Percentiles rank a stretch among this genome's conserved stretches.
phyloP scores from a whole-genome alignment of 2,329 filamentous ascomycete species.

The Aschersonia sp. region DNA sequence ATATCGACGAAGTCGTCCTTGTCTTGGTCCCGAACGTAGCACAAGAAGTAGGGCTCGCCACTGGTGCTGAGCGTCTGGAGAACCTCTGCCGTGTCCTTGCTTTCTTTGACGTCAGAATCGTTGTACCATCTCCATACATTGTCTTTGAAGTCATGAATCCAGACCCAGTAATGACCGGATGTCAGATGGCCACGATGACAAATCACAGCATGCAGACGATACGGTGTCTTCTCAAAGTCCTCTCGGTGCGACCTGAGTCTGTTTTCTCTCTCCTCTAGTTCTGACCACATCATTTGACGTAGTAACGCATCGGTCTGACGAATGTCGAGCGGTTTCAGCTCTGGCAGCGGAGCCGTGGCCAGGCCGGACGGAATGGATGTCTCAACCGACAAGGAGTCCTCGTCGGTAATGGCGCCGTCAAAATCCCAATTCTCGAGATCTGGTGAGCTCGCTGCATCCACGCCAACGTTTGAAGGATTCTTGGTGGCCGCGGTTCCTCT shows the following conservation, averaged over 20 bases:
- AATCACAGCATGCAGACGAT: constrained; percentile 82
- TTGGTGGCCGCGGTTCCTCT: constrained; percentile 3
- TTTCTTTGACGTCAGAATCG: constrained; percentile 64
- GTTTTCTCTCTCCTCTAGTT: constrained; percentile 18
- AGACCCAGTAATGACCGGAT: constrained; percentile 92
- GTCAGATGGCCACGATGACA: constrained; percentile 66
- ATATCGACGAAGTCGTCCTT: constrained; percentile 39
- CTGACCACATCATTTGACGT: constrained; percentile 29
- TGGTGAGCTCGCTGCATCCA: too few relatives aligned
- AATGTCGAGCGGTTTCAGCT: constrained; percentile 6
- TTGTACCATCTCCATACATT: constrained; percentile 90
- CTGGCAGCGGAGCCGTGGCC: background rate
- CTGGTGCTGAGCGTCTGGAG: constrained; percentile 50
- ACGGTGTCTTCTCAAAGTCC: constrained; percentile 51
- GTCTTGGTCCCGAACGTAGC: constrained; percentile 60
- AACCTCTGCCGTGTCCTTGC: constrained; percentile 51
- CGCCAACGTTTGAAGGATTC: too few relatives aligned
- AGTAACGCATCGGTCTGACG: constrained; percentile 13
- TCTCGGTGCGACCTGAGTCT: constrained; percentile 18
- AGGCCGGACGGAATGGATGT: constrained; percentile 1
- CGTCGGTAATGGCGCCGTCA: constrained; percentile 22
- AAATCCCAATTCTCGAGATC: constrained; percentile 20
- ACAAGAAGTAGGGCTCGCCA: constrained; percentile 72
- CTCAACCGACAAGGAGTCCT: constrained; percentile 15
- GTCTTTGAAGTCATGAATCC: constrained; percentile 78